Conservation (phyloP, 371 early-diverging fungal genomes). For the Mucor saturninus region DNA sequence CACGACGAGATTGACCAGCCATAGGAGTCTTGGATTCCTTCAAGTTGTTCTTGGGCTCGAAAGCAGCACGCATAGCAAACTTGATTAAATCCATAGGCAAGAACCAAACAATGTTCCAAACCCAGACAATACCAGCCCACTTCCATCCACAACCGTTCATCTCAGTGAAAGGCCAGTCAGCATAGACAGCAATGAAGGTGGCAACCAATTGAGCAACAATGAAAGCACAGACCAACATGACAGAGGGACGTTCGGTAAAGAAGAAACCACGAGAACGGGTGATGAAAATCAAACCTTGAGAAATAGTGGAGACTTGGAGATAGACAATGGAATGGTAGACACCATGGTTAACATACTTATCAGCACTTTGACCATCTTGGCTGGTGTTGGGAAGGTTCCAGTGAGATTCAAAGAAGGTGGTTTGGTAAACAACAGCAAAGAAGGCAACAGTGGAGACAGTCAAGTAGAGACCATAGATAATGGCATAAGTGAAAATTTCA, state of each 20-base stretch:
- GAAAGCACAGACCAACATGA: conserved; percentile 58
- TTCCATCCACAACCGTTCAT: conserved; percentile 65
- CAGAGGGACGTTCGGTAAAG: conserved; percentile 62
- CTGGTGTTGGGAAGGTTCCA: conserved; percentile 32
- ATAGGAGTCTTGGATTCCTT: conserved; percentile 40
- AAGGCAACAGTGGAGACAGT: conserved; percentile 63
- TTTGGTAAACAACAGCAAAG: conserved; percentile 50
- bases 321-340: conserved; percentile 62
- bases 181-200: conserved; percentile 66
- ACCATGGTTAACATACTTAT: conserved; percentile 47
- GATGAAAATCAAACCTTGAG: conserved; percentile 66
- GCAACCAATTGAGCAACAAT: conserved; percentile 63
- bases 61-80: conserved; percentile 67
- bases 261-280: conserved; percentile 68
- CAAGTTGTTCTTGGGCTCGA: conserved; percentile 57
- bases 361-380: conserved; percentile 41
- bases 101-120: conserved; percentile 83
- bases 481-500: conserved; percentile 63
- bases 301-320: conserved; percentile 63
- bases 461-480: conserved; percentile 62
- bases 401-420: conserved; percentile 50
- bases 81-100: conserved; percentile 76
- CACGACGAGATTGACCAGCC: conserved; percentile 49
- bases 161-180: conserved; percentile 65
- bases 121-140: conserved; percentile 70